phyloP scores from a whole-genome alignment of 192 early-diverging fungal species.

The Dissophora globulifera region DNA sequence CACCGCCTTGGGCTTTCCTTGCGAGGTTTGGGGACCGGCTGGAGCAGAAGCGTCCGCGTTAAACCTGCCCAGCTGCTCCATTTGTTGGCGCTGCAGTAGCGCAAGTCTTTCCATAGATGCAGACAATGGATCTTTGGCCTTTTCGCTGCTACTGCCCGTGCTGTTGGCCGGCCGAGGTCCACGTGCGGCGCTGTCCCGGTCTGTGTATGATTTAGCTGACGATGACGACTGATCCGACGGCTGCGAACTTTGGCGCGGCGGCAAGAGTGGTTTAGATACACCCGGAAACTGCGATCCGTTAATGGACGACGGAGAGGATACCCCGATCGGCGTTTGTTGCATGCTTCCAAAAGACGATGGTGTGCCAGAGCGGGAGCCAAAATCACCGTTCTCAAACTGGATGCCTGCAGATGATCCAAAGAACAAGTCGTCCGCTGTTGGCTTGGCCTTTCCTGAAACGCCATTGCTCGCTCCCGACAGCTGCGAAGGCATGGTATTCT shows the following conservation, averaged over 20 bases:
- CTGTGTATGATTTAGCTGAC: neutral
- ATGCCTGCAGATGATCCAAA: slow-evolving; percentile 21
- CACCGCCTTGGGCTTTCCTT: slow-evolving; percentile 32
- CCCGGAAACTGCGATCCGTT: slow-evolving; percentile 10
- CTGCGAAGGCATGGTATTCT: slow-evolving; percentile 8
- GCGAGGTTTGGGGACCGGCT: slow-evolving; percentile 11
- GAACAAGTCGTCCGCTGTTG: slow-evolving; percentile 38
- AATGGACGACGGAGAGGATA: slow-evolving; percentile 21
- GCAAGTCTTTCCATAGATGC: slow-evolving; percentile 13
- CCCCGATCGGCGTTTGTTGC: slow-evolving; percentile 9
- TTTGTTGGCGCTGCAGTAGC: slow-evolving; percentile 31
- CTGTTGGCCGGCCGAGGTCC: neutral
- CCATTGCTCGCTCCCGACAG: slow-evolving; percentile 19
- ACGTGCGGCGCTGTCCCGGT: neutral
- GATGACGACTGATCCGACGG: neutral
- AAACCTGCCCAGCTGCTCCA: slow-evolving; percentile 42
- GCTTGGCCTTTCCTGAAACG: slow-evolving; percentile 11
- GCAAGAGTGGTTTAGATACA: slow-evolving; percentile 24
- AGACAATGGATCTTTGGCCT: neutral
- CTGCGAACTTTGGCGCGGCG: neutral
- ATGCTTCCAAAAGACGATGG: slow-evolving; percentile 22
- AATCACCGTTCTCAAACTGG: slow-evolving; percentile 14
- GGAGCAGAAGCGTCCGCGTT: neutral
- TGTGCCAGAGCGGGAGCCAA: slow-evolving; percentile 10
- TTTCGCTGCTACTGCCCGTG: neutral